Evolutionary conservation across 441 rosid species (phyloP), one percentile per base, ranked within the genome.

Genomic region (Dalechampia spathulata): DNA sequence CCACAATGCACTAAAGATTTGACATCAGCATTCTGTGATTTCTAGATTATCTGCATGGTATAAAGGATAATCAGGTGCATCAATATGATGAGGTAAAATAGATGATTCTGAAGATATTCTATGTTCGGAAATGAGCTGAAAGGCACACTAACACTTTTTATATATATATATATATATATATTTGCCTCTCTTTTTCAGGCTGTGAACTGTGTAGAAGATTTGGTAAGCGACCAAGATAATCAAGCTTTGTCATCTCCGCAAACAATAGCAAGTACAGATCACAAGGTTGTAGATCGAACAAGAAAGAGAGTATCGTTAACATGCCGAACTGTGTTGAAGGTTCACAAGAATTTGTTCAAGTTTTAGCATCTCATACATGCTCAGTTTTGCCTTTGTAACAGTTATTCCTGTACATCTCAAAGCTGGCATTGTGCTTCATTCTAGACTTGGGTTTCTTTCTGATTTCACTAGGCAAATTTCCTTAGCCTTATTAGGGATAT

Each of bases 21-120:
- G 55, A 56, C 27, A 28, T 6, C 11, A 9, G 11, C 7, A 10
- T 68, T 52, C 40, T 41, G 13, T 71, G 21, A 48, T 55, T 68
- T 70, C 28, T 83, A 87, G 98, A 82, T 49, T 91, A 77, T 67
- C 70, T 87, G 64, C 96, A 91, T 20, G 96, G 96, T 10, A 91
- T 91, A 62, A 77, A 73, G 26, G 90, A 83, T 57, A 63, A 64
- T 26, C 69, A 73, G 3, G 64, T 67, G 22, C 95, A 87, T 15
- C 71, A 45, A 61, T 79, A 64, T 39, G 64, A 63, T 6, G 64
- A 67, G 83, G 98, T 91, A 67, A 65, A 68, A 36, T 39, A n/a
- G 39, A 52, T 36, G 38, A 47, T 16, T 54, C 32, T 8, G 25
- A 37, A n/a, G 49, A 30, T 20, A n/a, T 14, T 2, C 1, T 5